Percentiles rank a stretch among this genome's conserved stretches.
Conservation (phyloP, 495 filamentous ascomycete genomes). For the Hypoxylon crocopeplum region DNA sequence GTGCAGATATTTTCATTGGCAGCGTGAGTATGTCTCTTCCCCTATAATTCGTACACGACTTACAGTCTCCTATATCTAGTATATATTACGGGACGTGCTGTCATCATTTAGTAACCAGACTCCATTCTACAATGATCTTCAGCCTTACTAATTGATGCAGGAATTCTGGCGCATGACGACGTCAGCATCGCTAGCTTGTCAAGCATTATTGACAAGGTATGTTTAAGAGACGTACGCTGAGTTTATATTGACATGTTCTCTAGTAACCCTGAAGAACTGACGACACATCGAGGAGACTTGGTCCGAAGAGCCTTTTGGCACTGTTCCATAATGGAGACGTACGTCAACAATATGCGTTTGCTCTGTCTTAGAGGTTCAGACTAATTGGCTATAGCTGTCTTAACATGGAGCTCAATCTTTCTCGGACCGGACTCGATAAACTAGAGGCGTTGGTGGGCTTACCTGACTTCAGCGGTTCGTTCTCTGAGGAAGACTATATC, state of each 20-base stretch:
- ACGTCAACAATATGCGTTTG: constrained; percentile 10
- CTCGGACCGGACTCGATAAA: constrained; percentile 58
- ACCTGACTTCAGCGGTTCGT: constrained; percentile 57
- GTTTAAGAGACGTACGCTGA: background rate
- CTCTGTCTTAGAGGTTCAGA: background rate
- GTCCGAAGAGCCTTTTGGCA: constrained; percentile 65
- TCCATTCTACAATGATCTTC: background rate
- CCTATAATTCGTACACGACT: background rate
- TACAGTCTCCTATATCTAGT: constrained; percentile 38
- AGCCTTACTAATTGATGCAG: constrained; percentile 40
- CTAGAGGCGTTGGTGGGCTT: constrained; percentile 58
- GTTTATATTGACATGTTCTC: constrained; percentile 14
- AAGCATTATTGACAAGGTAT: constrained; percentile 60
- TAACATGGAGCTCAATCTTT: constrained; percentile 62
- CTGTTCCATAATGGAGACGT: constrained; percentile 66
- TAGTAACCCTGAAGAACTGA: constrained; percentile 57
- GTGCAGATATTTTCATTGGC: constrained; percentile 62
- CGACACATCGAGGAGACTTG: constrained; percentile 54
- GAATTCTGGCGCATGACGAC: constrained; percentile 65
- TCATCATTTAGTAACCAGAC: constrained; percentile 53
- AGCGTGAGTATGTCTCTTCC: constrained; percentile 47
- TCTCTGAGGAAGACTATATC: constrained; percentile 53
- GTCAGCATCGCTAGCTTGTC: constrained; percentile 59
- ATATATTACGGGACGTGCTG: constrained; percentile 61
- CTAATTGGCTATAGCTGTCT: constrained; percentile 47